Conservation (phyloP, 1,284 basidiomycete genomes). For the Cutaneotrichosporon daszewskae region DNA sequence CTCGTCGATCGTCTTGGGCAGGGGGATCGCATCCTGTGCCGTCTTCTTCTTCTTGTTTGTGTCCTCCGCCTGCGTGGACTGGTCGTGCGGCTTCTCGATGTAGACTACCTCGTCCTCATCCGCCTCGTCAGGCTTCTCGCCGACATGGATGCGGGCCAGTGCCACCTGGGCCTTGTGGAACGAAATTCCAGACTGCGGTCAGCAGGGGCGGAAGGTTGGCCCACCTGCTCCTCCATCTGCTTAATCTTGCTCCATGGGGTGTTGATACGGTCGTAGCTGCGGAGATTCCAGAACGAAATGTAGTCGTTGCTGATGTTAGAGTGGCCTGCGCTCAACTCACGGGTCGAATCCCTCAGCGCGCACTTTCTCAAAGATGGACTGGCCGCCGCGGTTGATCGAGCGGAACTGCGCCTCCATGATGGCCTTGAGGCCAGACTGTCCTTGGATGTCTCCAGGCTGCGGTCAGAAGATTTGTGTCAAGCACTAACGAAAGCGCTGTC, state of each 20-base stretch:
- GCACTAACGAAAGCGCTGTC: too few species aligned
- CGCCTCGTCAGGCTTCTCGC: conserved; percentile 22
- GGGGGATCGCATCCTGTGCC: conserved; percentile 36
- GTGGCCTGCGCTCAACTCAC: conserved; percentile 42
- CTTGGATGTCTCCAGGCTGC: conserved; percentile 67
- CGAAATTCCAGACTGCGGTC: conserved; percentile 59
- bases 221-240: conserved; percentile 58
- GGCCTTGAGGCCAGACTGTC: conserved; percentile 60
- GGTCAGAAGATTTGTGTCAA: background rate
- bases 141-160: conserved; percentile 74
- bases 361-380: conserved; percentile 77
- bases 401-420: conserved; percentile 52
- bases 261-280: conserved; percentile 87
- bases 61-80: conserved; percentile 57
- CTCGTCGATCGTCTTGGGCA: conserved; percentile 62
- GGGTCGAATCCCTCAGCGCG: conserved; percentile 74
- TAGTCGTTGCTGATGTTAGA: conserved; percentile 18
- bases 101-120: conserved; percentile 47
- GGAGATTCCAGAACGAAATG: conserved; percentile 79
- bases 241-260: conserved; percentile 60
- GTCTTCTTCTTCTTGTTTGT: conserved; percentile 43
- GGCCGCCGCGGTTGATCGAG: conserved; percentile 79
- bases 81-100: conserved; percentile 49
- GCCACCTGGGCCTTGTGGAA: conserved; percentile 84
- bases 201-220: too few species aligned